These are phyloP conservation scores for Apiosordaria backusii DNA, from an alignment of 495 filamentous ascomycete genomes.

Conservation along the genomic window DNA sequence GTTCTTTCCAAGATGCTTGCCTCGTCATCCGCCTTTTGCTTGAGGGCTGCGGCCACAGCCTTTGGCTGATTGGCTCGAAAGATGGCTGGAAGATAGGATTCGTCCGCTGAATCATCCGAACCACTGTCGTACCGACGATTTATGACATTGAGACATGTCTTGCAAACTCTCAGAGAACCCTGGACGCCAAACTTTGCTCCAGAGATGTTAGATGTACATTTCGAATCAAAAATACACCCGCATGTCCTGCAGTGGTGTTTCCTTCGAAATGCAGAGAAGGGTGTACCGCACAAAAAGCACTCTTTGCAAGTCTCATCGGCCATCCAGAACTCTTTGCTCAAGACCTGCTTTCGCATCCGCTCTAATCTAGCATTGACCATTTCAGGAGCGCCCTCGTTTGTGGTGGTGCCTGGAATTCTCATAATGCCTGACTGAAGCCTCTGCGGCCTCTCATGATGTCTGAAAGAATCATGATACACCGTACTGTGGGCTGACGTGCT, in stretches of 20 bases:
- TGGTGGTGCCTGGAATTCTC: constrained; percentile 52
- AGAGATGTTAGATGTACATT: constrained; percentile 86
- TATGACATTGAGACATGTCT: constrained; percentile 89
- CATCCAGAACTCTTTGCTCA: constrained; percentile 99
- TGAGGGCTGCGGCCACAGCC: constrained; percentile 26
- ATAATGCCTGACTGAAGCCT: constrained; percentile 42
- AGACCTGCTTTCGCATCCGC: constrained; percentile 73
- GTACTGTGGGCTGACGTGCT: constrained; percentile 54
- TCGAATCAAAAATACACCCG: constrained; percentile 96
- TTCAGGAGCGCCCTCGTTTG: constrained; percentile 55
- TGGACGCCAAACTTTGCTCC: constrained; percentile 84
- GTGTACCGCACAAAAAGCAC: constrained; percentile 86
- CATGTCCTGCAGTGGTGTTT: constrained; percentile 96
- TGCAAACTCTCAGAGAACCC: constrained; percentile 85
- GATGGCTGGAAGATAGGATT: constrained; percentile 51
- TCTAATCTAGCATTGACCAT: constrained; percentile 59
- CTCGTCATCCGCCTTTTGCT: constrained; percentile 34
- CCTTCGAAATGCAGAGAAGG: constrained; percentile 88
- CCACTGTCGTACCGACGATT: constrained; percentile 80
- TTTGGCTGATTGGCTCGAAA: constrained; percentile 51
- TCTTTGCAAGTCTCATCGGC: constrained; percentile 97
- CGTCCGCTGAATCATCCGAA: constrained; percentile 80
- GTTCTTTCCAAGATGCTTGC: constrained; percentile 40
- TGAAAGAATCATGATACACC: constrained; percentile 50
- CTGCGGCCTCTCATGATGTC: constrained; percentile 41